A percentile compares a stretch with the other conserved stretches of the same genome.
Conservation (phyloP, 768 basidiomycete genomes). For the Russula earlei region DNA sequence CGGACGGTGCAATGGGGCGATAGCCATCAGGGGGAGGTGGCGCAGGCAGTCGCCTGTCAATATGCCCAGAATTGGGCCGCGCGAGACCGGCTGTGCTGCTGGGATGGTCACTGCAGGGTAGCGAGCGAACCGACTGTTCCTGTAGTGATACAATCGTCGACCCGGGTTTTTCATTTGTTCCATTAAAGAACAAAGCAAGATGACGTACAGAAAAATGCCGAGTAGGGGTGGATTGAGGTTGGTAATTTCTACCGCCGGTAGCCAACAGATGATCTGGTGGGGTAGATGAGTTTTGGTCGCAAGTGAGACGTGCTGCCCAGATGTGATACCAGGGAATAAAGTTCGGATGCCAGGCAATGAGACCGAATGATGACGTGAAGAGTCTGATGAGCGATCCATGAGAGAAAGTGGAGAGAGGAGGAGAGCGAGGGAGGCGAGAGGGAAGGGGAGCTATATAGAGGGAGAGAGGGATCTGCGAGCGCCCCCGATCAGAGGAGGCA, state of each 20-base stretch:
- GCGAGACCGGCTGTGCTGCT: neutral
- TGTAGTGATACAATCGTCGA: neutral
- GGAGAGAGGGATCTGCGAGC: slow-evolving; percentile 18
- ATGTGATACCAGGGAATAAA: slow-evolving; percentile 25
- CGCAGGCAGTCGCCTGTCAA: slow-evolving; percentile 2
- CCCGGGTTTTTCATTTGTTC: neutral
- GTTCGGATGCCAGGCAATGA: slow-evolving; percentile 26
- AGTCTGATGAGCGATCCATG: slow-evolving; percentile 15
- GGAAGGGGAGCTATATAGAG: slow-evolving; percentile 18
- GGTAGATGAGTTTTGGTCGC: slow-evolving; percentile 9
- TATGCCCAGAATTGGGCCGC: slow-evolving; percentile 2
- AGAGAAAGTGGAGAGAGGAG: neutral
- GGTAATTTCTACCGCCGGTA: slow-evolving; percentile 6
- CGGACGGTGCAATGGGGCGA: neutral
- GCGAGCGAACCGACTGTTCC: slow-evolving; percentile 8
- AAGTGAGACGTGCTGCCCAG: slow-evolving; percentile 8
- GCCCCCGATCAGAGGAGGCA: slow-evolving; percentile 15
- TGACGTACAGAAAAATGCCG: neutral
- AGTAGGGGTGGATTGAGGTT: neutral
- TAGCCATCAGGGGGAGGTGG: slow-evolving; percentile 8
- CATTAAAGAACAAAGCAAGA: neutral
- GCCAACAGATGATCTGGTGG: slow-evolving; percentile 17
- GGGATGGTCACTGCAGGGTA: neutral
- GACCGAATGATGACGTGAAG: slow-evolving; percentile 8
- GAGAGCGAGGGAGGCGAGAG: slow-evolving; percentile 2